These are phyloP conservation scores for Pseudogymnoascus sp. DNA, from an alignment of 2,329 filamentous ascomycete genomes.

Conservation along the genomic window DNA sequence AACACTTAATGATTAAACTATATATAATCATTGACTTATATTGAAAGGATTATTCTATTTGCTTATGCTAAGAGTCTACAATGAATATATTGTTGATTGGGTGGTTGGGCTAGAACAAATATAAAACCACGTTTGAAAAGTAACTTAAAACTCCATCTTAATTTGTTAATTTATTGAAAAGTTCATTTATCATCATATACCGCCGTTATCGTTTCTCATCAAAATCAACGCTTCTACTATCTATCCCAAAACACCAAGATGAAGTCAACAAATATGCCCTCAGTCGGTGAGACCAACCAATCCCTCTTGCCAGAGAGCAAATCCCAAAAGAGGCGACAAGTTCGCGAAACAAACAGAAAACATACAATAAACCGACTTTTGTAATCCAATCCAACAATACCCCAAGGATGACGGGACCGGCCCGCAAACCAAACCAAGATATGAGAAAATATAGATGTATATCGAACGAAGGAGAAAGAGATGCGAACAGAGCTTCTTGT, in stretches of 20 bases:
- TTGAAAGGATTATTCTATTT: too few species aligned
- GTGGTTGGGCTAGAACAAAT: too few species aligned
- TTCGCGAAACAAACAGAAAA: not conserved
- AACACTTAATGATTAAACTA: too few species aligned
- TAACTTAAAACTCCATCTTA: too few species aligned
- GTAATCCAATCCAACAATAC: not conserved
- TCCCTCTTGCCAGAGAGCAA: not conserved
- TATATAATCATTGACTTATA: too few species aligned
- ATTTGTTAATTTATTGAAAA: too few species aligned
- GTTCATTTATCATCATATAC: too few species aligned
- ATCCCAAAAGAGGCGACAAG: not conserved
- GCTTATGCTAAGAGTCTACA: too few species aligned
- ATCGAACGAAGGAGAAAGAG: not conserved
- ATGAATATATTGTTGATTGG: too few species aligned
- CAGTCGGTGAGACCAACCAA: not conserved
- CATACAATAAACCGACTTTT: not conserved
- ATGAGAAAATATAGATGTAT: not conserved
- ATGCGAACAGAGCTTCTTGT: not conserved
- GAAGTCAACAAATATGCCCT: not conserved
- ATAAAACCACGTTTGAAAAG: too few species aligned
- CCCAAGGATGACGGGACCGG: not conserved
- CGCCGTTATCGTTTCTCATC: not conserved
- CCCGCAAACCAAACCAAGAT: not conserved
- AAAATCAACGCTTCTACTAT: not conserved
- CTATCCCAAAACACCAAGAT: not conserved